Conservation (phyloP, 1,284 basidiomycete genomes). For the Pterulicium gracile region DNA sequence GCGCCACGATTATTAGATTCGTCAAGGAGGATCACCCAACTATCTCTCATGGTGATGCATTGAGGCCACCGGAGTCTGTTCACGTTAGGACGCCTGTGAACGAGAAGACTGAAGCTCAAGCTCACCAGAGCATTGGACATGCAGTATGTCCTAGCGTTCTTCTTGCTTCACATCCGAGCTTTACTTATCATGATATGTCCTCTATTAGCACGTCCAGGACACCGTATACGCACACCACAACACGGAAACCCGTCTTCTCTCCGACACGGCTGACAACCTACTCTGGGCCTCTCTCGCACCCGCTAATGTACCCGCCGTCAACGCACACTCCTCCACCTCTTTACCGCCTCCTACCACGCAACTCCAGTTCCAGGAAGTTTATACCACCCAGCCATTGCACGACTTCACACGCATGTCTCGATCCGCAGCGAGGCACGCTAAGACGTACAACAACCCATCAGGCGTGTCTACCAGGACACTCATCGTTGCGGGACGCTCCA, state of each 20-base stretch:
- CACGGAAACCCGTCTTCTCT: slow-evolving; percentile 50
- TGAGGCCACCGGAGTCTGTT: not conserved
- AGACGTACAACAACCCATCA: slow-evolving; percentile 11
- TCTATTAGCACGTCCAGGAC: slow-evolving; percentile 25
- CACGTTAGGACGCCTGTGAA: not conserved
- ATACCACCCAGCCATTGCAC: slow-evolving; percentile 44
- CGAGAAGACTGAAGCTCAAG: not conserved
- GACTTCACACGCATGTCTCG: slow-evolving; percentile 11
- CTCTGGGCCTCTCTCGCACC: slow-evolving; percentile 41
- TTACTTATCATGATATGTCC: not conserved
- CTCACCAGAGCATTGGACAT: not conserved
- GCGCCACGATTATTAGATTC: slow-evolving; percentile 66
- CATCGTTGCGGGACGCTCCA: slow-evolving; percentile 59
- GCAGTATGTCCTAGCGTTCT: not conserved
- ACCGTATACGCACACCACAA: slow-evolving; percentile 51
- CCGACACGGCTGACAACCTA: slow-evolving; percentile 63
- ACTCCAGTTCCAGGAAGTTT: slow-evolving; percentile 43
- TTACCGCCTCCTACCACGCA: slow-evolving; percentile 24
- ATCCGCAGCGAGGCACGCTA: slow-evolving; percentile 13
- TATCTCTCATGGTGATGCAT: not conserved
- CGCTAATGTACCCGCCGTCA: slow-evolving; percentile 11
- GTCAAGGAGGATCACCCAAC: slow-evolving; percentile 28
- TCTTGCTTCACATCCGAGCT: slow-evolving; percentile 3
- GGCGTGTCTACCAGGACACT: slow-evolving; percentile 31
- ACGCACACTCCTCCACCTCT: slow-evolving; percentile 13